A percentile compares a stretch with the other conserved stretches of the same genome.
These are phyloP conservation scores for Dactylellina drechsleri DNA, from an alignment of 2,329 filamentous ascomycete genomes.

Conservation along the genomic window DNA sequence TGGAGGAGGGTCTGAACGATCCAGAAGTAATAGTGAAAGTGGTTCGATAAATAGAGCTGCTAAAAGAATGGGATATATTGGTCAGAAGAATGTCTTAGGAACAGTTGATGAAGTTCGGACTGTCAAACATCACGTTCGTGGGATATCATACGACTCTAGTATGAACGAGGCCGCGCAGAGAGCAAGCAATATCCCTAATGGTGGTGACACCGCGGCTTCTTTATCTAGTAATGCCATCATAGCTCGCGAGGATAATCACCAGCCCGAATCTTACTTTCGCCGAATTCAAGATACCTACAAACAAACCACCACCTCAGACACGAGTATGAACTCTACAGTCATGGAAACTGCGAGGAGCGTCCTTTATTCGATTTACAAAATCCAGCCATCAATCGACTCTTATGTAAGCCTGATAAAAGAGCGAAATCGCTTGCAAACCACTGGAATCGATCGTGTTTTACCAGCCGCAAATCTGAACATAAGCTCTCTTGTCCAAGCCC, in stretches of 20 bases:
- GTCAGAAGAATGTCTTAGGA: constrained; percentile 42
- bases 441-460: constrained; percentile 57
- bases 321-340: constrained; percentile 47
- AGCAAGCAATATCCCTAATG: constrained; percentile 46
- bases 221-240: constrained; percentile 11
- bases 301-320: constrained; percentile 47
- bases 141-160: constrained; percentile 52
- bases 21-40: constrained; percentile 51
- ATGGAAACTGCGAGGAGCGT: constrained; percentile 58
- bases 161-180: constrained; percentile 52
- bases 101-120: constrained; percentile 50
- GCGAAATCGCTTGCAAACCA: constrained; percentile 54
- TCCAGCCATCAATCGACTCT: constrained; percentile 58
- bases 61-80: constrained; percentile 52
- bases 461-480: constrained; percentile 58
- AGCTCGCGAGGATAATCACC: constrained; percentile 22
- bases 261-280: constrained; percentile 57
- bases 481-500: constrained; percentile 56
- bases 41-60: constrained; percentile 46
- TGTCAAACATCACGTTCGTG: constrained; percentile 49
- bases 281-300: constrained; percentile 50
- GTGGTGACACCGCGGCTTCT: constrained; percentile 20
- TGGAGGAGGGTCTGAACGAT: constrained; percentile 20
- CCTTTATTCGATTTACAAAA: constrained; percentile 58
- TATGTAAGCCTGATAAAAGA: constrained; percentile 57